Base-by-base conservation (phyloP, 2,329 filamentous ascomycete species). In the Hymenoscyphus fraxineus region DNA sequence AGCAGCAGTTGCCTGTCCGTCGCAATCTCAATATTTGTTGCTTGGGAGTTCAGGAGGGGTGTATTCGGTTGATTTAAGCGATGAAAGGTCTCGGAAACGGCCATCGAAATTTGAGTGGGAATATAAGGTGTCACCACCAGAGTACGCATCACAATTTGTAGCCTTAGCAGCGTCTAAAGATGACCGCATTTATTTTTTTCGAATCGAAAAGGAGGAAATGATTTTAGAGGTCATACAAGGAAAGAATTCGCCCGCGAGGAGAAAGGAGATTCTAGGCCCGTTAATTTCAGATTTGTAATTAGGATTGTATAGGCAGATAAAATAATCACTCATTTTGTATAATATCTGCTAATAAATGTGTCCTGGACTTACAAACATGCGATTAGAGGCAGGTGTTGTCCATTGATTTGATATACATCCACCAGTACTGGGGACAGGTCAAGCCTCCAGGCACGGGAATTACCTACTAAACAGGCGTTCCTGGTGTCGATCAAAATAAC, bases 141-240 rank as follows among this genome's bases (percentile, higher is more conserved):
- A 47, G 15, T 32, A 19, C 16, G n/a, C 54, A 15, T 10, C 54
- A 1, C 2, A 10, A 16, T 56, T 56, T n/a, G 54, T 35, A 6
- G 54, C 27, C 6, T 35, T 56, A 15, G 54, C 54, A 0, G 16
- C 16, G 13, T 27, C 54, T 15, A 27, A 32, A 31, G 31, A 22
- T 35, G 31, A 35, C 32, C 22, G 27, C 27, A 56, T 56, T 7
- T 56, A 56, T 35, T 16, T 27, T 35, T 56, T 56, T 35, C 3
- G 54, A 22, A 56, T 56, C 3, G 54, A 56, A 22, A 56, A 56
- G 22, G 54, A 56, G 22, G 16, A 56, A 12, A 56, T 56, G 54
- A 56, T 56, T 35, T 35, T 56, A 31, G 54, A 56, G 13, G 27
- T 56, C 9, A 56, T 56, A 15, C 13, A 3, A 56, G 54, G 54